Evolutionary conservation across 441 rosid species (phyloP).

Genomic region (Capsella rubella): DNA sequence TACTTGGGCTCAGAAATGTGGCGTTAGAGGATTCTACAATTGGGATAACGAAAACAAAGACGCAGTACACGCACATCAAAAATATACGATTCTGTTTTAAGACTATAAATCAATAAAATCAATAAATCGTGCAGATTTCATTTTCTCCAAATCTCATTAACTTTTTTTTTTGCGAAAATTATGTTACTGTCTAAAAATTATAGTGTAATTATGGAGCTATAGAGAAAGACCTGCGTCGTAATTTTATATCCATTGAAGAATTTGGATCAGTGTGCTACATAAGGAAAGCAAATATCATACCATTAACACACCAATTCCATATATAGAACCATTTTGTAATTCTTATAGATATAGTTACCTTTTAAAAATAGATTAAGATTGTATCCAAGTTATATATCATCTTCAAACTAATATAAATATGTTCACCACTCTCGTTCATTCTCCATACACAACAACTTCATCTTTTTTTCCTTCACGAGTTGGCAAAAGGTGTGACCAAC

Average conservation of each 20-base stretch:
- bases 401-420: slow-evolving; percentile 26
- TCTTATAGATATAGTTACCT: slow-evolving; percentile 25
- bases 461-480: neutral
- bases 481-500: neutral
- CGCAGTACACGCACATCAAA: neutral
- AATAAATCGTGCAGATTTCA: neutral
- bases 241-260: neutral
- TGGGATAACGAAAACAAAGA: neutral
- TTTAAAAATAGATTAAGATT: neutral
- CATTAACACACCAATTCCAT: neutral
- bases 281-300: slow-evolving; percentile 27
- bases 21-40: no score
- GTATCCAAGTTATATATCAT: slow-evolving; percentile 3
- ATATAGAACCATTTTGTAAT: slow-evolving; percentile 1
- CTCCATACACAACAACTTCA: slow-evolving; percentile 1
- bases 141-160: slow-evolving; percentile 7
- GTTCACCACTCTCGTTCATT: slow-evolving; percentile 22
- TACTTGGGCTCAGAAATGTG: neutral
- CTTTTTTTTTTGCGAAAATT: neutral
- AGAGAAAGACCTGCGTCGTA: slow-evolving; percentile 17
- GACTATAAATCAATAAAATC: neutral
- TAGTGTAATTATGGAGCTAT: slow-evolving; percentile 18
- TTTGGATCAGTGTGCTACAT: slow-evolving; percentile 11
- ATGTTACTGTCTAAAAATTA: neutral
- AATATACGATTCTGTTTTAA: neutral